phyloP scores from a whole-genome alignment of 2,329 filamentous ascomycete genomes.

The Trichoderma atrobrunneum region DNA sequence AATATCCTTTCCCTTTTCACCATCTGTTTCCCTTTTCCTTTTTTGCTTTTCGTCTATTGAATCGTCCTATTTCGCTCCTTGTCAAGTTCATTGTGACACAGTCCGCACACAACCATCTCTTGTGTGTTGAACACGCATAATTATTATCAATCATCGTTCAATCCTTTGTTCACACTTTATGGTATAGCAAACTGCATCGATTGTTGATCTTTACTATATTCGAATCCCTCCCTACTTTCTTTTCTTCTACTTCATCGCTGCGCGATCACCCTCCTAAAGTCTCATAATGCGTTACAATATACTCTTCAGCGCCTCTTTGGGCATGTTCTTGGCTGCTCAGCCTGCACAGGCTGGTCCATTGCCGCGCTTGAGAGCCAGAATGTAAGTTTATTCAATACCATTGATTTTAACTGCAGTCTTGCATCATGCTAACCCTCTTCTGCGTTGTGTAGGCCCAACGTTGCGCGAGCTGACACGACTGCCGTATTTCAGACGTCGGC shows the following conservation, averaged over 20 bases:
- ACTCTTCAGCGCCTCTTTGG: slow-evolving; percentile 26
- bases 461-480: slow-evolving; percentile 23
- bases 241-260: neutral
- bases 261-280: neutral
- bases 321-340: slow-evolving; percentile 30
- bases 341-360: slow-evolving; percentile 37
- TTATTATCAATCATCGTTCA: neutral
- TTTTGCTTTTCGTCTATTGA: neutral
- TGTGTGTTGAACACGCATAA: slow-evolving; percentile 9
- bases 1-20: neutral
- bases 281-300: slow-evolving; percentile 26
- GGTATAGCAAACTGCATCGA: neutral
- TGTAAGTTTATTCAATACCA: slow-evolving; percentile 25
- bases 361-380: slow-evolving; percentile 30
- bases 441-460: slow-evolving; percentile 1
- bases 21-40: neutral
- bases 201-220: neutral
- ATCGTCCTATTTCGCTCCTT: neutral
- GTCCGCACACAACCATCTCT: neutral
- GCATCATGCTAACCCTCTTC: slow-evolving; percentile 14
- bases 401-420: neutral
- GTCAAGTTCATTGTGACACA: neutral
- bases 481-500: neutral
- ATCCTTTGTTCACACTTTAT: neutral
- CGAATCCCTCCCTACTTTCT: neutral